Base-by-base conservation (phyloP, 371 early-diverging fungal species). In the Mucor saturninus region DNA sequence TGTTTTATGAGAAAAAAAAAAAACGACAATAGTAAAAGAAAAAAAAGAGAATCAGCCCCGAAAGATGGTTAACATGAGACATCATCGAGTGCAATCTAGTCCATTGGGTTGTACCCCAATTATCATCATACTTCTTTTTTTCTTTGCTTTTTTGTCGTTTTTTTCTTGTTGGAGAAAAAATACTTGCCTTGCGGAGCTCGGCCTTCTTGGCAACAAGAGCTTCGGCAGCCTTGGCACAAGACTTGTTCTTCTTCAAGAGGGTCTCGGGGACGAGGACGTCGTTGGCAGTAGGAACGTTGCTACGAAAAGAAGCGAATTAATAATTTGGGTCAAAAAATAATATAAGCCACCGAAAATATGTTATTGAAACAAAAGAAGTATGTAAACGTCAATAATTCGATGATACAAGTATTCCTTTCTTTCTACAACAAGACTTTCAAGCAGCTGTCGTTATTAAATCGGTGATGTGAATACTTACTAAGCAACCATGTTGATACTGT, bases 171-270 rank as follows among this genome's bases (percentile, higher is more conserved):
- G 40, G 14, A 54, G 26, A 54, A 35, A 35, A 56, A 59, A 38
- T 37, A 54, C 65, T 76, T 84, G 89, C 94, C 90, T 89, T 89
- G 73, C 86, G 86, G 31, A 70, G 65, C 46, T 76, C 78, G 42
- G 63, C 67, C 79, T 86, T 83, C 75, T 89, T 83, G 56, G 82
- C 86, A 65, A 83, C 85, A 74, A 87, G 83, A 70, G 89, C 89
- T 61, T 89, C 93, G 66, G 90, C 86, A 61, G 88, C 71, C 89
- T 96, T 93, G 70, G 93, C 93, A 68, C 86, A 81, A 73, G 89
- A 75, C 89, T 95, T 95, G 76, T 94, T 89, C 93, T 97, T 96
- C 91, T 97, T 98, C 81, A 98, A 87, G 71, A 97, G 88, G 61
- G 98, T 94, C 88, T 98, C 98, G 76, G 98, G 98, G 68, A 89